phyloP scores from a whole-genome alignment of 495 filamentous ascomycete species.

The Stereocaulon alpinum region DNA sequence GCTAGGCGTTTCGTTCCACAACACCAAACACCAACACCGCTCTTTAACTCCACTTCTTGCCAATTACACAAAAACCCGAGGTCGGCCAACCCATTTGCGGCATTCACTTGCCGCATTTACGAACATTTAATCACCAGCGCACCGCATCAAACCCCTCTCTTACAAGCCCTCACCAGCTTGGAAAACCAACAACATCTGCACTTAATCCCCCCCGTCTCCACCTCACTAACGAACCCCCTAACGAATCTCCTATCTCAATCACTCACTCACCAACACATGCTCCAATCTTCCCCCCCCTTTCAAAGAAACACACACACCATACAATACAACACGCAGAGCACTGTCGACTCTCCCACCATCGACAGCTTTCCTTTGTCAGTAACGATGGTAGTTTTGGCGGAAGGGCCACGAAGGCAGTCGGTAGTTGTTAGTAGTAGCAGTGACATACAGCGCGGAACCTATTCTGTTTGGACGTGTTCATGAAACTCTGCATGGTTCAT shows the following conservation, averaged over 20 bases:
- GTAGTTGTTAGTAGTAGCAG: too few species aligned
- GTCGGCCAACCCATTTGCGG: slow-evolving; percentile 33
- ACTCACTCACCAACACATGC: too few species aligned
- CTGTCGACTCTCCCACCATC: slow-evolving; percentile 17
- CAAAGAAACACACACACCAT: too few species aligned
- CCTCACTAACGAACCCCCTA: slow-evolving; percentile 11
- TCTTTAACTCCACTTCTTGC: slow-evolving; percentile 30
- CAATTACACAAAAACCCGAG: slow-evolving; percentile 23
- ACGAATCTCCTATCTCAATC: slow-evolving; percentile 14
- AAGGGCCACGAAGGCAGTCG: too few species aligned
- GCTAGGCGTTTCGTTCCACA: slow-evolving; percentile 14
- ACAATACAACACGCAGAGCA: slow-evolving; percentile 11
- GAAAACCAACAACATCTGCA: slow-evolving; percentile 15
- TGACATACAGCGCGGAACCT: too few species aligned
- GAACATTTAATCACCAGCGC: slow-evolving; percentile 14
- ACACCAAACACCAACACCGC: slow-evolving; percentile 22
- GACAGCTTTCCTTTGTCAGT: slow-evolving; percentile 22
- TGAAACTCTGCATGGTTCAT: slow-evolving; percentile 14
- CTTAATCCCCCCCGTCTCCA: slow-evolving; percentile 18
- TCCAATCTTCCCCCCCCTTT: too few species aligned
- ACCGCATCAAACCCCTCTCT: neutral
- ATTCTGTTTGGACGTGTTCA: too few species aligned
- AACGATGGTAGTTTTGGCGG: neutral
- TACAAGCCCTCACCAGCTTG: neutral
- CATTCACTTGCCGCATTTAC: slow-evolving; percentile 9